phyloP scores from a whole-genome alignment of 176 grass and related monocot genomes.

The Phoenix dactylifera region DNA sequence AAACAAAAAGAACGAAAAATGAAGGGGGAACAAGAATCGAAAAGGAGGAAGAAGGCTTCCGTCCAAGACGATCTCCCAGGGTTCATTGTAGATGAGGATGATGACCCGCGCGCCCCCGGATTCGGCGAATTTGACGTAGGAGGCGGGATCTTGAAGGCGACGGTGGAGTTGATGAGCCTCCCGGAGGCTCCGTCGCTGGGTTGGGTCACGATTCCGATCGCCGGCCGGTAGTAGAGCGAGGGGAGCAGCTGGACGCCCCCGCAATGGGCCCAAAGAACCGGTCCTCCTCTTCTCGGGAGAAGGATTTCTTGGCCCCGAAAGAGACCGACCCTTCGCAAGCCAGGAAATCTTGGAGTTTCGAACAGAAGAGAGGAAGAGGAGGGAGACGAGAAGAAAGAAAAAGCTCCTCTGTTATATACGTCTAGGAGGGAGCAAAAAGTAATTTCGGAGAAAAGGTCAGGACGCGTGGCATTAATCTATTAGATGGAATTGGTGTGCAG shows the following conservation, averaged over 20 bases:
- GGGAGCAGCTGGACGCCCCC: slow-evolving; percentile 20
- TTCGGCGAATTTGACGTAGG: slow-evolving; percentile 82
- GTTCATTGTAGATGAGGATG: slow-evolving; percentile 79
- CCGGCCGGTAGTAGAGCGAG: slow-evolving; percentile 46
- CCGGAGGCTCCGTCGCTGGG: slow-evolving; percentile 61
- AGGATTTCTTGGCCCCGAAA: neutral
- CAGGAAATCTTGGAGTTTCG: too few species aligned
- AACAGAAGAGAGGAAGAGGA: too few species aligned
- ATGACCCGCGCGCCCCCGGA: slow-evolving; percentile 64
- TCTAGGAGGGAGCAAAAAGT: too few species aligned
- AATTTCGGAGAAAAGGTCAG: too few species aligned
- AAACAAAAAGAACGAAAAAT: too few species aligned
- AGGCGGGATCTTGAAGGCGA: slow-evolving; percentile 40
- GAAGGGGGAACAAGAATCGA: neutral
- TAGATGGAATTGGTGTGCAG: too few species aligned
- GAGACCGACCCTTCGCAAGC: too few species aligned
- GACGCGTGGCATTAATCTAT: too few species aligned
- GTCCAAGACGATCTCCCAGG: slow-evolving; percentile 56
- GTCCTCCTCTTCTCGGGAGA: slow-evolving; percentile 5
- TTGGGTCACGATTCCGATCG: slow-evolving; percentile 86
- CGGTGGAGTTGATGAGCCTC: slow-evolving; percentile 36
- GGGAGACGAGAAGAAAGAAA: too few species aligned
- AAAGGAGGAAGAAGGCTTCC: slow-evolving; percentile 4
- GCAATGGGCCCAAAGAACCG: neutral
- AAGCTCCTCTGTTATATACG: too few species aligned